These are phyloP conservation scores for Bipolaris oryzae DNA, from an alignment of 2,329 filamentous ascomycete genomes.

Conservation along the genomic window DNA sequence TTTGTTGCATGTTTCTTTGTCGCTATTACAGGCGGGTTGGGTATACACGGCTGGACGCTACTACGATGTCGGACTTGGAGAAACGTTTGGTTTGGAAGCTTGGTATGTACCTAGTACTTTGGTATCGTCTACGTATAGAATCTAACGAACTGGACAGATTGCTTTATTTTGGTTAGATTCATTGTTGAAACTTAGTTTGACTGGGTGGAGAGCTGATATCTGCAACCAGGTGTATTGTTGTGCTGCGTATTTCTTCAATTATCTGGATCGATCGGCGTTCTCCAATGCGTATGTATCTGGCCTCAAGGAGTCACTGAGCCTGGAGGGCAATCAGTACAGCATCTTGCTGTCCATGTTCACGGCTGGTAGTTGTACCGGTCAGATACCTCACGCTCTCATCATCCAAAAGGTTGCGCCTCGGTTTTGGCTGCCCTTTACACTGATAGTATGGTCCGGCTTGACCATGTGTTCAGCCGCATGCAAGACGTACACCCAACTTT, in stretches of 20 bases:
- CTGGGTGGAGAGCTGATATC: background rate
- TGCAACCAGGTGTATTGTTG: slow-evolving; percentile 31
- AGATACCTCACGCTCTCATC: slow-evolving; percentile 39
- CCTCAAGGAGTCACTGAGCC: slow-evolving; percentile 31
- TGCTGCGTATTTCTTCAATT: slow-evolving; percentile 43
- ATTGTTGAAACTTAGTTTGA: background rate
- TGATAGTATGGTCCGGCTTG: slow-evolving; percentile 37
- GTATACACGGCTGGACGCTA: slow-evolving; percentile 6
- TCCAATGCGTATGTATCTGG: slow-evolving; percentile 42
- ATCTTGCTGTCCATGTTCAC: slow-evolving; percentile 39
- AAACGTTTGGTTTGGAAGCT: slow-evolving; percentile 37
- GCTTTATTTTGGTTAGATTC: slow-evolving; percentile 28
- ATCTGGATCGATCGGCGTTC: slow-evolving; percentile 35
- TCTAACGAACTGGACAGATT: slow-evolving; percentile 19
- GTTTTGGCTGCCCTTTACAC: slow-evolving; percentile 39
- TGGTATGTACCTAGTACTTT: slow-evolving; percentile 5
- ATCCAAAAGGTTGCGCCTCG: slow-evolving; percentile 37
- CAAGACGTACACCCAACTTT: slow-evolving; percentile 35
- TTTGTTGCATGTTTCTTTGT: background rate
- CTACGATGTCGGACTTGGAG: slow-evolving; percentile 25
- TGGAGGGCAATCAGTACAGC: slow-evolving; percentile 38
- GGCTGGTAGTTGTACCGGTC: slow-evolving; percentile 36
- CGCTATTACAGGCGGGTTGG: background rate
- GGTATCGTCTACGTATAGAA: background rate
- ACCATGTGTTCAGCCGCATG: slow-evolving; percentile 40